phyloP scores from a whole-genome alignment of 495 filamentous ascomycete genomes.

The Poronia punctata region DNA sequence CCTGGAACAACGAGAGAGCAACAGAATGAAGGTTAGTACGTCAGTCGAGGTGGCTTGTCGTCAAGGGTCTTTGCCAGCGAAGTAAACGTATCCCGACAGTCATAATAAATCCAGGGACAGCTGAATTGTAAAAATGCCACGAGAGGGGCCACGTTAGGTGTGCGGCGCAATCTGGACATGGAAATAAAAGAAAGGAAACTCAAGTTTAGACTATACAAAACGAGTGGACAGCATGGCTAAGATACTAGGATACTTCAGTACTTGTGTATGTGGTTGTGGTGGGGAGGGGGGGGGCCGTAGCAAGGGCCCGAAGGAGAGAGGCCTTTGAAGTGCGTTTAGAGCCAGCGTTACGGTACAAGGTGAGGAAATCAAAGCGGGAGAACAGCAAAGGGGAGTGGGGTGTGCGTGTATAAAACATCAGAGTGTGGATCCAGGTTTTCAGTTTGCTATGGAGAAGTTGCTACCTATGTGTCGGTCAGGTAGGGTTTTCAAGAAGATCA shows the following conservation, averaged over 20 bases:
- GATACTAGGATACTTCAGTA: too few species aligned
- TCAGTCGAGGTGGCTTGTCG: constrained; percentile 30
- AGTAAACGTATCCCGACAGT: constrained; percentile 33
- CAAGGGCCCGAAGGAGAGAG: constrained; percentile 20
- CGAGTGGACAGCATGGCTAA: constrained; percentile 21
- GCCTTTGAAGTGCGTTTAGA: constrained; percentile 14
- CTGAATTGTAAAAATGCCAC: constrained; percentile 29
- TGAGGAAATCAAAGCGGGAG: constrained; percentile 17
- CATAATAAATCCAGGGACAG: constrained; percentile 31
- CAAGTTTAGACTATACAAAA: constrained; percentile 22
- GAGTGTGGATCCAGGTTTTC: constrained; percentile 22
- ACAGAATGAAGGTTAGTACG: constrained; percentile 35
- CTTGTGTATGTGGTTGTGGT: constrained; percentile 17
- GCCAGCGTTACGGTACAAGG: constrained; percentile 8
- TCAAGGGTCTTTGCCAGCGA: constrained; percentile 27
- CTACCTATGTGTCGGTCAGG: constrained; percentile 21
- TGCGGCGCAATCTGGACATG: constrained; percentile 28
- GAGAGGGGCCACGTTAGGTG: constrained; percentile 33
- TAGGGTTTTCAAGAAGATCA: constrained; percentile 19
- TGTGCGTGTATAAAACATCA: constrained; percentile 22
- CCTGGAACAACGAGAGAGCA: constrained; percentile 25
- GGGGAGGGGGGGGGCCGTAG: constrained; percentile 13
- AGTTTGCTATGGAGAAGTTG: too few species aligned
- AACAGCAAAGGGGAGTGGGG: constrained; percentile 23
- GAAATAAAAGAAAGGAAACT: constrained; percentile 24